Conservation (phyloP, 73 alveolate genomes). For the Paramecium sonneborni region DNA sequence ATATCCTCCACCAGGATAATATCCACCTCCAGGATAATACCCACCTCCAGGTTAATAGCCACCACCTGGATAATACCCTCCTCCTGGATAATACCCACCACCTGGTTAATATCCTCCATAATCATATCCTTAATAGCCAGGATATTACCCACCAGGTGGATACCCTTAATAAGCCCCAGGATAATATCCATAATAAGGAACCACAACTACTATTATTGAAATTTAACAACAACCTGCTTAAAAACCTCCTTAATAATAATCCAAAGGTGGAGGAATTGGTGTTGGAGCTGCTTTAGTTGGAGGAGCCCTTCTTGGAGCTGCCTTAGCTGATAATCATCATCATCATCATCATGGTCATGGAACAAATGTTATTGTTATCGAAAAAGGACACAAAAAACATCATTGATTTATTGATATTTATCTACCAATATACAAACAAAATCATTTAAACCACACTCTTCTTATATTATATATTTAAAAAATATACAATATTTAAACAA, state of each 20-base stretch:
- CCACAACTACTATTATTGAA: neutral
- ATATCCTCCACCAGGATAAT: neutral
- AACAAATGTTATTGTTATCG: neutral
- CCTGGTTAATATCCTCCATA: neutral
- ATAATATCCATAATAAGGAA: neutral
- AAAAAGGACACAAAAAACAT: constrained; percentile 16
- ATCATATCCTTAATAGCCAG: neutral
- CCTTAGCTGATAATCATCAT: neutral
- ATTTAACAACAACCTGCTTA: neutral
- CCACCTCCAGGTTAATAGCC: constrained; percentile 13
- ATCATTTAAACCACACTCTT: neutral
- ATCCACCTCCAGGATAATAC: constrained; percentile 2
- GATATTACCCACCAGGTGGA: neutral
- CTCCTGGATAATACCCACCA: constrained; percentile 15
- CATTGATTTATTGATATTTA: neutral
- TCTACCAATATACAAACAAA: neutral
- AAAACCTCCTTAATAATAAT: neutral
- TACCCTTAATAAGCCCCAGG: neutral
- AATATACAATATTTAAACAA: too few relatives aligned
- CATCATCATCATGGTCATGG: constrained; percentile 38
- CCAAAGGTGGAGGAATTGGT: neutral
- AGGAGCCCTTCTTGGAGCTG: neutral
- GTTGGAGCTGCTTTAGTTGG: neutral
- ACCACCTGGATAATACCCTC: constrained; percentile 29
- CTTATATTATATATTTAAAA: neutral